phyloP scores from a whole-genome alignment of 176 grass and related monocot species.

The Avena atlantica region DNA sequence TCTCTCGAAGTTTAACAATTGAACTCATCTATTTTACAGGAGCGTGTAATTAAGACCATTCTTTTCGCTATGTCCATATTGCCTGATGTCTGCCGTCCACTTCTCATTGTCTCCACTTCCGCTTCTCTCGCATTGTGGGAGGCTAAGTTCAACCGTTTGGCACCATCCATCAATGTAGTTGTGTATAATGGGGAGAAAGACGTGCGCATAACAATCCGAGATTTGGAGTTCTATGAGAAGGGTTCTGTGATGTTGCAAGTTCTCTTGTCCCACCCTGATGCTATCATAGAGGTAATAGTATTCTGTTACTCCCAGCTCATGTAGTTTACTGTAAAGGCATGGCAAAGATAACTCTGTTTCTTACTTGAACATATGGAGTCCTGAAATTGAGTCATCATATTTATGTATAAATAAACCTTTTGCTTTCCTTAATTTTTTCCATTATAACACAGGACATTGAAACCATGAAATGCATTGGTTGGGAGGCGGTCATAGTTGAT shows the following conservation, averaged over 20 bases:
- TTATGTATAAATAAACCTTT: slow-evolving; percentile 22
- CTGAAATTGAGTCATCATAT: slow-evolving; percentile 23
- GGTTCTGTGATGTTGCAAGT: slow-evolving; percentile 84
- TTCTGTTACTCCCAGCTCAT: slow-evolving; percentile 25
- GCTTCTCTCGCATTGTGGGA: slow-evolving; percentile 79
- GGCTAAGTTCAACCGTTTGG: slow-evolving; percentile 71
- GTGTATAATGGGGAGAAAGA: slow-evolving; percentile 74
- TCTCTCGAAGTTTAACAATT: slow-evolving; percentile 13
- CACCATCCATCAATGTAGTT: slow-evolving; percentile 78
- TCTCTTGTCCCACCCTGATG: slow-evolving; percentile 79
- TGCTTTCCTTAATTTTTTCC: slow-evolving; percentile 29
- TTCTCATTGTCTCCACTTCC: slow-evolving; percentile 72
- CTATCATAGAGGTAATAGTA: slow-evolving; percentile 70
- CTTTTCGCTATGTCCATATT: slow-evolving; percentile 68
- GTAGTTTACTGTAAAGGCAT: slow-evolving; percentile 18
- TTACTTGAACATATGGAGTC: slow-evolving; percentile 17
- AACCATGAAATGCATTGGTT: slow-evolving; percentile 57
- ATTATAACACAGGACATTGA: slow-evolving; percentile 64
- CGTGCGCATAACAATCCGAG: slow-evolving; percentile 69
- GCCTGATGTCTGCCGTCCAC: slow-evolving; percentile 59
- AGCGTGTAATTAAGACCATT: slow-evolving; percentile 85
- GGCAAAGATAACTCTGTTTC: background rate
- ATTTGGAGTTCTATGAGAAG: slow-evolving; percentile 76
- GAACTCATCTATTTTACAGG: slow-evolving; percentile 51
- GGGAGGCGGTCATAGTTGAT: slow-evolving; percentile 81